Conservation (phyloP, 805 yeast species). For the Nakazawaea molendinolei region DNA sequence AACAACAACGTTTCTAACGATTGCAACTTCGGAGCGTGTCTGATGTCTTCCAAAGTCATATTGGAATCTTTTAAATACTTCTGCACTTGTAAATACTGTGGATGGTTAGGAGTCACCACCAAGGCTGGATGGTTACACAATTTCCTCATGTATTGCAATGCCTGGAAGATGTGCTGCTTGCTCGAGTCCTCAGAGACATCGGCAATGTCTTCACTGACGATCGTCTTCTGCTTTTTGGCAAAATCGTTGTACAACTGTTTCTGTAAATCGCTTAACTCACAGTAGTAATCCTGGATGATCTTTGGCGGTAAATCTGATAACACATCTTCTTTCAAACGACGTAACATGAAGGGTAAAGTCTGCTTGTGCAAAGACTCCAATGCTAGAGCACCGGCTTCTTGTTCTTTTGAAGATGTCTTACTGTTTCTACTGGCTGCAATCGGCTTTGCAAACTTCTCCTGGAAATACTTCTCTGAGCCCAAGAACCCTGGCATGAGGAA, state of each 20-base stretch:
- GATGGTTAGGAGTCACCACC: slow-evolving; percentile 77
- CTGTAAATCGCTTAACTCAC: slow-evolving; percentile 90
- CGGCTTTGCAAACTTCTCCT: slow-evolving; percentile 95
- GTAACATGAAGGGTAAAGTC: slow-evolving; percentile 90
- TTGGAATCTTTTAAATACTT: slow-evolving; percentile 52
- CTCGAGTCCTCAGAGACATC: slow-evolving; percentile 30
- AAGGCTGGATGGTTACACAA: slow-evolving; percentile 94
- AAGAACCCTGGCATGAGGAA: slow-evolving; percentile 98
- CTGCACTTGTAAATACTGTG: slow-evolving; percentile 67
- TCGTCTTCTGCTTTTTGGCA: slow-evolving; percentile 73
- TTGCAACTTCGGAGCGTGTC: slow-evolving; percentile 83
- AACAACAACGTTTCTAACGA: slow-evolving; percentile 74
- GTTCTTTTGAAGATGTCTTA: slow-evolving; percentile 86
- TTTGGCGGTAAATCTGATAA: slow-evolving; percentile 95
- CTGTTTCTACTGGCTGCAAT: slow-evolving; percentile 89
- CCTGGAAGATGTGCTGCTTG: slow-evolving; percentile 94
- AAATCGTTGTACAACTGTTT: slow-evolving; percentile 83
- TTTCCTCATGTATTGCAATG: slow-evolving; percentile 94
- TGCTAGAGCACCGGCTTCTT: slow-evolving; percentile 95
- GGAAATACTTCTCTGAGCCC: slow-evolving; percentile 91
- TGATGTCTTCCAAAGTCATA: slow-evolving; percentile 59
- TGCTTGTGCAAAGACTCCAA: slow-evolving; percentile 94
- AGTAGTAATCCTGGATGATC: slow-evolving; percentile 95
- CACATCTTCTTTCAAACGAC: slow-evolving; percentile 95
- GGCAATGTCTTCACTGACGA: slow-evolving; percentile 59